A percentile compares a stretch with the other conserved stretches of the same genome.
Conservation (phyloP, 805 yeast species). For the Priceomyces melissophilus region DNA sequence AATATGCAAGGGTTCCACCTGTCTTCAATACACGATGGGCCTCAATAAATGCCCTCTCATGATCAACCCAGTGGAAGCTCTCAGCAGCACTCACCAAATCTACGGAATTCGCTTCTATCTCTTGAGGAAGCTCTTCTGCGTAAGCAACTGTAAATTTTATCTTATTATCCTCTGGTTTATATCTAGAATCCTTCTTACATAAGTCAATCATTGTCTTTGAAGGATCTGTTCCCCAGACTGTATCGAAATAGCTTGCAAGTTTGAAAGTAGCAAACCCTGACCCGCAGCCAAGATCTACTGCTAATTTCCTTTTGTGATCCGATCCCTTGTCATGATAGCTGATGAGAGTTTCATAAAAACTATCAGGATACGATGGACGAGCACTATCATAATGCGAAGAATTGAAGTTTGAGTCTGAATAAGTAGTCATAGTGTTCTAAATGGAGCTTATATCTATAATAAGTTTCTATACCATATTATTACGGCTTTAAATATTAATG, state of each 20-base stretch:
- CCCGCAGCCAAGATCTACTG: conserved; percentile 78
- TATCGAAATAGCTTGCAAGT: conserved; percentile 41
- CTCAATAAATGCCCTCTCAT: conserved; percentile 48
- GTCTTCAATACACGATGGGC: conserved; percentile 49
- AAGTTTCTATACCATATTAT: too few species aligned
- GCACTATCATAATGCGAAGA: conserved; percentile 51
- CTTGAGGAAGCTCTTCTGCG: conserved; percentile 24
- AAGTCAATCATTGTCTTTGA: conserved; percentile 19
- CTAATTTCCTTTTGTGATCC: conserved; percentile 12
- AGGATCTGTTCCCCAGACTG: conserved; percentile 59
- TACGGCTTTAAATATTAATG: too few species aligned
- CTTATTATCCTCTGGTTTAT: conserved; percentile 9
- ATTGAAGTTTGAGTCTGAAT: conserved; percentile 49
- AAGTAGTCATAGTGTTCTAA: conserved; percentile 53
- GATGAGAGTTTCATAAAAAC: conserved; percentile 14
- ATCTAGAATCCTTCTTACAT: conserved; percentile 18
- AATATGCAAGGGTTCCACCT: conserved; percentile 68
- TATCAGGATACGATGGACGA: conserved; percentile 65
- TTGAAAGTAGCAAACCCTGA: conserved; percentile 70
- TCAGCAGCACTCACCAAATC: conserved; percentile 80
- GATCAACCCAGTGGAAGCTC: conserved; percentile 83
- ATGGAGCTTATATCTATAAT: too few species aligned
- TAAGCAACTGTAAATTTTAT: conserved; percentile 21
- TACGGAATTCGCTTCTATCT: conserved; percentile 28
- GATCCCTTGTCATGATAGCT: conserved; percentile 11